Base-by-base conservation (phyloP, 1,284 basidiomycete genomes). In the Pterulicium gracile region DNA sequence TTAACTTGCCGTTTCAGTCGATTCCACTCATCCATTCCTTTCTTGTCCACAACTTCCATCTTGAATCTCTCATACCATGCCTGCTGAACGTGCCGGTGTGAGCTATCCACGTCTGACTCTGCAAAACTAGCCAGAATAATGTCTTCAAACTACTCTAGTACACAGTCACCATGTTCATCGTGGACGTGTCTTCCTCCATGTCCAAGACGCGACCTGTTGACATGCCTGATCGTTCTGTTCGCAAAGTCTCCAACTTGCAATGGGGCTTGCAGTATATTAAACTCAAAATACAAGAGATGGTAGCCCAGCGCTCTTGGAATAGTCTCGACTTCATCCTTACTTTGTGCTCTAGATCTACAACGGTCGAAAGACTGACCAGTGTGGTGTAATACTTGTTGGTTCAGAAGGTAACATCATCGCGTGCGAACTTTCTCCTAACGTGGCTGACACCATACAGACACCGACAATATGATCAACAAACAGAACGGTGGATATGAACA, bases 161-260 rank as follows among this genome's bases (percentile, higher is more conserved):
- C 57, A 87, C 84, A 1, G 85, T 83, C 3, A 85, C 82, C 15
- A 81, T 89, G 75, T 96, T 91, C 58, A 73, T 91, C 58, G 67
- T 96, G 56, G 93, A 96, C 68, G 69, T 88, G 42, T 93, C 89
- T 2, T 76, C 84, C 45, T 81, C 88, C 34, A 95, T 96, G 92
- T 82, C 75, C 15, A 76, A 72, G 47, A 61, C 66, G 47, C 68
- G 79, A 47, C 67, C 66, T 3, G 69, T 83, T 42, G 69, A 78
- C 39, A 64, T 88, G 23, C 72, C 81, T 3, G 69, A 68, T 22
- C 69, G 67, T 22, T 63, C 71, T 4, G 65, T 68, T 3, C 62
- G 70, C 15, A 72, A 85, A 56, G 79, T 82, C 61, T 78, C 85
- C 10, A 83, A 88, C 57, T 70, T 97, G 20, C 75, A 89, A 57